Evolutionary conservation across 768 basidiomycete species (phyloP).

Genomic region (Cystobasidium ongulense): DNA sequence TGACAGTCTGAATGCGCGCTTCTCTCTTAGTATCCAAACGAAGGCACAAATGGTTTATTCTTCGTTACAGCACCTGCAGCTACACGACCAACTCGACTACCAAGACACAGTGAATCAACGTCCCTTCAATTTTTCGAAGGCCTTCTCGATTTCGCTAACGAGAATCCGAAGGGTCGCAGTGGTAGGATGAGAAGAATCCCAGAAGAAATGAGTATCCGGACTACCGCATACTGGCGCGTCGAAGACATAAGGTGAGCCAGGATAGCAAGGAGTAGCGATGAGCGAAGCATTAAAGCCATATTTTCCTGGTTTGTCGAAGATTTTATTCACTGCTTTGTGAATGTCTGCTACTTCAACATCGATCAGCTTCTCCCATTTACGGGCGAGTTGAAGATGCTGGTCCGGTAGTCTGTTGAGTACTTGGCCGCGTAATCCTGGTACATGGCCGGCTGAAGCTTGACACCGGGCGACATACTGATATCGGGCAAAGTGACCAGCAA

Average conservation of each 20-base stretch:
- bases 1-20: too few species aligned
- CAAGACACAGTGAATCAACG: too few species aligned
- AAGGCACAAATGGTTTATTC: too few species aligned
- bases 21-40: too few species aligned
- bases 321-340: not conserved
- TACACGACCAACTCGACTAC: too few species aligned
- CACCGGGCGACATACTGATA: not conserved
- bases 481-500: not conserved
- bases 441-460: not conserved
- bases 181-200: not conserved
- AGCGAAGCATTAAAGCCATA: not conserved
- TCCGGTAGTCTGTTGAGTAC: not conserved
- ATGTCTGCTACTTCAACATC: slow-evolving; percentile 7
- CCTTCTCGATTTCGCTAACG: not conserved
- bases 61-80: too few species aligned
- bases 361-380: not conserved
- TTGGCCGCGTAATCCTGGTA: not conserved
- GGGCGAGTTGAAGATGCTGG: not conserved
- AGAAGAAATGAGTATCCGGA: not conserved
- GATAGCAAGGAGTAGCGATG: not conserved
- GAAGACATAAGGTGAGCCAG: not conserved
- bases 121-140: not conserved
- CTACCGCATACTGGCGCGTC: not conserved
- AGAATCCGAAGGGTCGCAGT: not conserved
- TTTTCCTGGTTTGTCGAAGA: not conserved